phyloP scores from a whole-genome alignment of 495 filamentous ascomycete species.

The Penicillium dipodomyicola region DNA sequence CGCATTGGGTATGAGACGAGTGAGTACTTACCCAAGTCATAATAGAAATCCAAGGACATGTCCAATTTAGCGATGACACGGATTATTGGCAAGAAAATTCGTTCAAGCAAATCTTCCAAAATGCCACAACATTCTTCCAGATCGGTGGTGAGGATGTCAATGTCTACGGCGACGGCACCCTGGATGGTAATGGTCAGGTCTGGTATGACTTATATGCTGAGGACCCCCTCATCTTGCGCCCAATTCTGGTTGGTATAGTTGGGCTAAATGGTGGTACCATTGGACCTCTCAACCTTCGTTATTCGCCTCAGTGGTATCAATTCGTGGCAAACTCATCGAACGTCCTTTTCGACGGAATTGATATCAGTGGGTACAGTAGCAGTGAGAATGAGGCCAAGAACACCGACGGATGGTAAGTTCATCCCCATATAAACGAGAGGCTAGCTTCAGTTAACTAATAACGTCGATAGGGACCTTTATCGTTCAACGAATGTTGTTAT shows the following conservation, averaged over 20 bases:
- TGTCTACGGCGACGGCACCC: slow-evolving; percentile 60
- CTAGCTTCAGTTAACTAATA: background rate
- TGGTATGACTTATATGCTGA: slow-evolving; percentile 64
- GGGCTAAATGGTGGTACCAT: slow-evolving; percentile 60
- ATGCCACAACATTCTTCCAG: slow-evolving; percentile 66
- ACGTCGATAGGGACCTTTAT: slow-evolving; percentile 54
- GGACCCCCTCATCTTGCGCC: slow-evolving; percentile 56
- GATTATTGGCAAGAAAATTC: slow-evolving; percentile 63
- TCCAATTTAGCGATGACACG: slow-evolving; percentile 63
- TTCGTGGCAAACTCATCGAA: slow-evolving; percentile 66
- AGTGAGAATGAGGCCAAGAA: slow-evolving; percentile 60
- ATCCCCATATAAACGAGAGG: background rate
- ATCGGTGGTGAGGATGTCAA: slow-evolving; percentile 67
- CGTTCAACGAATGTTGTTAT: slow-evolving; percentile 61
- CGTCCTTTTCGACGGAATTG: slow-evolving; percentile 64
- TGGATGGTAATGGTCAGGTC: slow-evolving; percentile 66
- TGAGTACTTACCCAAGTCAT: slow-evolving; percentile 2
- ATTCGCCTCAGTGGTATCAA: slow-evolving; percentile 66
- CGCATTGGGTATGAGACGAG: background rate
- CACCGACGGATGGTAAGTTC: slow-evolving; percentile 59
- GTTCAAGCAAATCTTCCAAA: slow-evolving; percentile 62
- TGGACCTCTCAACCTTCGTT: slow-evolving; percentile 58
- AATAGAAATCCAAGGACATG: slow-evolving; percentile 52
- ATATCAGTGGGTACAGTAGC: slow-evolving; percentile 55
- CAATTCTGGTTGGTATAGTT: slow-evolving; percentile 61